phyloP scores from a whole-genome alignment of 106 monocot species.

The Ottelia alismoides region DNA sequence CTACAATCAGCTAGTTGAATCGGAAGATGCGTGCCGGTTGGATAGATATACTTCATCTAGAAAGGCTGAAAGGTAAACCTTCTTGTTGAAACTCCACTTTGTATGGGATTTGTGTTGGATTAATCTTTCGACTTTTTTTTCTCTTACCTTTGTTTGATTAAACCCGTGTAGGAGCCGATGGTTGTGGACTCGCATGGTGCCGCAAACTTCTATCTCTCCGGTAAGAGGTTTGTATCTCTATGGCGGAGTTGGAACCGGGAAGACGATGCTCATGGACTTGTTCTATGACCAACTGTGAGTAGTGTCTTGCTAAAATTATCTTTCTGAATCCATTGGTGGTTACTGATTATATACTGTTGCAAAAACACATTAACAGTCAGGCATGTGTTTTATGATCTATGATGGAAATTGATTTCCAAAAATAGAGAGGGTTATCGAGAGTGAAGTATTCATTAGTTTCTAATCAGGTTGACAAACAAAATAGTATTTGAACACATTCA shows the following conservation, averaged over 20 bases:
- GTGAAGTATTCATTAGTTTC: no score
- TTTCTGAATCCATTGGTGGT: no score
- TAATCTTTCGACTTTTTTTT: background rate
- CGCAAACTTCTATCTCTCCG: constrained; percentile 58
- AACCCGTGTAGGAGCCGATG: constrained; percentile 49
- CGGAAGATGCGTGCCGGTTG: constrained; percentile 53
- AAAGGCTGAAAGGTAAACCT: constrained; percentile 51
- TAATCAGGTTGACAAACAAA: no score
- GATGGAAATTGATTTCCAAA: no score
- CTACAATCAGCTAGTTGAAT: constrained; percentile 62
- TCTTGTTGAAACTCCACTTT: background rate
- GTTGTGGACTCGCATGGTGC: constrained; percentile 85
- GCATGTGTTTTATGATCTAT: no score
- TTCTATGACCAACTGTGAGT: constrained; percentile 94
- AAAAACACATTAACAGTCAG: no score
- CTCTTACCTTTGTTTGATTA: background rate
- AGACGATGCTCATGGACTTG: constrained; percentile 99
- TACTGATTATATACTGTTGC: no score
- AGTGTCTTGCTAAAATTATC: no score
- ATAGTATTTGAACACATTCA: no score
- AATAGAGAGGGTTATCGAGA: no score
- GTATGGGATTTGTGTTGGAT: background rate
- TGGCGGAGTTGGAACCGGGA: constrained; percentile 97
- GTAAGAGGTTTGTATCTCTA: constrained; percentile 89
- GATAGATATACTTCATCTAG: constrained; percentile 71